Base-by-base conservation (phyloP, 768 basidiomycete genomes). In the Mycena haematopus region DNA sequence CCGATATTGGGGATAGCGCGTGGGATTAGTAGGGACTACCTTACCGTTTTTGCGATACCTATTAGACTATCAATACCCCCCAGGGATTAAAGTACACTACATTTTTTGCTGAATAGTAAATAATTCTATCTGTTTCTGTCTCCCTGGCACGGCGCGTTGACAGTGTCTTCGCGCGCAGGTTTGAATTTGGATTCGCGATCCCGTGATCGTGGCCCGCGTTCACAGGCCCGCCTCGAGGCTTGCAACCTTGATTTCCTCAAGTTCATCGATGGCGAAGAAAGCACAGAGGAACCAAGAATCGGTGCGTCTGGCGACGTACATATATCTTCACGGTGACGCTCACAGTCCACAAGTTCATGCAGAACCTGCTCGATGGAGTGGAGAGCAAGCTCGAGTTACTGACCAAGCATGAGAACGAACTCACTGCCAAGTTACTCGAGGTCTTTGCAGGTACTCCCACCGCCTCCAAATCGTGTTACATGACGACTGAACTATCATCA, bases 281-380 rank as follows among this genome's bases (percentile, higher is more conserved):
- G 45, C 54, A 36, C 62, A 29, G 8, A 58, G 36, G 21, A 58
- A 52, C 27, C 51, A 59, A 24, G 49, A 64, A 1, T 64, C 58
- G 38, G 63, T 64, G 25, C 15, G 63, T 11, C 6, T 21, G 13
- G 29, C 10, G 21, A 27, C 7, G 38, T 52, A 1, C 7, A 47
- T 52, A 1, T 21, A 13, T 3, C 27, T 31, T 24, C 21, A 3
- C 42, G 3, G 2, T 25, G n/a, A 36, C 15, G 36, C 59, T 56
- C 38, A 45, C 25, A 9, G 31, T 13, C 2, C 36, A 17, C 14
- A 22, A 67, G 65, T 67, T 67, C 24, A 63, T 64, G 66, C 74
- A 75, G 62, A 76, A 68, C 11, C 68, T 80, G 50, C 66, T 79
- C 33, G 76, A 77, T 38, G 71, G 74, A 8, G 68, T 70, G 5